Base-by-base conservation (phyloP, 768 basidiomycete species). In the Trametopsis cervina region DNA sequence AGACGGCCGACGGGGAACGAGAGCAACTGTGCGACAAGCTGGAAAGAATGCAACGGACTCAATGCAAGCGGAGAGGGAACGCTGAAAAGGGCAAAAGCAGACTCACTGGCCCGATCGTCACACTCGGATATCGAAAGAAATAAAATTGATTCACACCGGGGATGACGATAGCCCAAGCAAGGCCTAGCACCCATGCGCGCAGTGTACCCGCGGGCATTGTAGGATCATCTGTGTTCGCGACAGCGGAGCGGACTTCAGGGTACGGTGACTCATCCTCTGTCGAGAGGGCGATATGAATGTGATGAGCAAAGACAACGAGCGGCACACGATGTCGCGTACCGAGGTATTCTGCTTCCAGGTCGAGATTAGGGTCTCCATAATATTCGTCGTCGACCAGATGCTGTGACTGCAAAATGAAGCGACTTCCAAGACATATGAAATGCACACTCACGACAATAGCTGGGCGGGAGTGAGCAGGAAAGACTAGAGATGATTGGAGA, bases 121-220 rank as follows among this genome's bases (percentile, higher is more conserved):
- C 62, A 10, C 69, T 64, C 2, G 84, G 84, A 57, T 78, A 86
- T 22, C 84, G 76, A 53, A 86, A 77, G 63, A 75, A 82, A 62
- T 86, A 85, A 65, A 85, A 87, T 56, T 86, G 85, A 62, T 88
- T 88, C 69, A 87, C 70, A 39, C 84, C 83, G 0, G 85, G 73
- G 15, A 88, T 71, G 37, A 89, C 13, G 52, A 83, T 64, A 0
- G 81, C 69, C 73, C 76, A 81, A 15, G 55, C 22, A 33, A 69
- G 20, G 37, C 69, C 69, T 29, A 69, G 58, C 36, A 57, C 40
- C 69, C 69, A 71, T 7, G 67, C 60, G 13, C 69, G 68, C 23
- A 70, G 25, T 2, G 70, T 70, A 18, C 50, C 56, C 9, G 55
- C 55, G 11, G 69, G 67, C 60, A 75, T 70, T 12, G 57, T 54